Evolutionary conservation across 1,139 yeast species (phyloP), one percentile per base, ranked within the genome.

Genomic region (Eremothecium cymbalariae): DNA sequence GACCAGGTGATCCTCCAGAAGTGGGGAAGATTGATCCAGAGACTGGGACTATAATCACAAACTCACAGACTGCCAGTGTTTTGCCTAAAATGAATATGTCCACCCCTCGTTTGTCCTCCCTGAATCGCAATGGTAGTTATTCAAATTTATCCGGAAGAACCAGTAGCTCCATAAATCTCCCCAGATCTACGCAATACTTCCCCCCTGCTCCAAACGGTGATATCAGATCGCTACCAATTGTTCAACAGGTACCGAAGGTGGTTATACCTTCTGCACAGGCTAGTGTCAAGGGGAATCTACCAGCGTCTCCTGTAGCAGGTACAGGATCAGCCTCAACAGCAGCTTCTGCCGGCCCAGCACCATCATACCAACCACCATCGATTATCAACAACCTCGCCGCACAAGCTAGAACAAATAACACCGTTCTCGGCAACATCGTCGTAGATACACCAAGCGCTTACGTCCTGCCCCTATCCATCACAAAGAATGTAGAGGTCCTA

Each of bases 1-100:
- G 64, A 48, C 63, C 72, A 37, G 55, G 63, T 39, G 61, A 63
- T 38, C 57, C 65, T 34, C 48, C 56, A 29, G 48, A 52, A 37
- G 47, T 59, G 37, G 55, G 59, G 27, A 49, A 51, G 34, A 46
- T 59, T 16, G 61, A 59, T 34, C 46, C 43, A 25, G 58, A 49
- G 22, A 51, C 51, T 19, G 58, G 59, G 36, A 46, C 59, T 9
- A 42, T 57, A 14, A 30, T 50, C 4, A 44, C 60, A 1, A 44
- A 45, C 20, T 38, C 43, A 23, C 38, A 43, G 11, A 37, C 51
- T 13, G 34, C 55, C 2, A 39, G 42, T 14, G 33, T 46, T 6
- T 32, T 48, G 31, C 49, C 57, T 9, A 42, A 48, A 34, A 36
- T 42, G 11, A 37, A 43, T 26, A 39, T 43, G 24, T 37, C 52